Conservation (phyloP, 371 early-diverging fungal species). For the Mortierella sp. region DNA sequence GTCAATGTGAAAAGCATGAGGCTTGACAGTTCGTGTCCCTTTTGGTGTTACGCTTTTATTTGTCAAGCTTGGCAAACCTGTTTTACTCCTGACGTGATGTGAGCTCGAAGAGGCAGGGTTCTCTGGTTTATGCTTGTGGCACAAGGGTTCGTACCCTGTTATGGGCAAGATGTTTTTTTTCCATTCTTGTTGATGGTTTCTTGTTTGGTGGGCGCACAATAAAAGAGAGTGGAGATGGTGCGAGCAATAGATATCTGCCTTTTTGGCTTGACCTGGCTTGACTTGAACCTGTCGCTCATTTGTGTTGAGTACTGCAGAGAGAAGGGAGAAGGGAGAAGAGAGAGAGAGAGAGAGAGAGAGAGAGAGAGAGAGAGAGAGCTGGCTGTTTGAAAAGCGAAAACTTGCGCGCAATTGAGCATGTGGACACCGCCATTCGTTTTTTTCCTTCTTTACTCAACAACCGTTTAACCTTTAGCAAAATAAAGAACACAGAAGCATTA, state of each 20-base stretch:
- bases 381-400: background rate
- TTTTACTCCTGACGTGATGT: background rate
- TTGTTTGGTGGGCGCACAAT: background rate
- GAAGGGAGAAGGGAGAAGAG: too few species aligned
- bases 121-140: background rate
- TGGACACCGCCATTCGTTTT: background rate
- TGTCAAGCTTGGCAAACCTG: background rate
- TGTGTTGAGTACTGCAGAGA: background rate
- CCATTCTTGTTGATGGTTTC: background rate
- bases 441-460: background rate
- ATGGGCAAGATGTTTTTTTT: constrained; percentile 16
- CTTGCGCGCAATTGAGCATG: background rate
- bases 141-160: constrained; percentile 15
- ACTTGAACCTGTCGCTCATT: background rate
- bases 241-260: background rate
- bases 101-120: background rate
- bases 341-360: too few species aligned
- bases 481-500: background rate
- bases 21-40: too few species aligned
- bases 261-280: background rate
- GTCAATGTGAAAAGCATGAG: too few species aligned
- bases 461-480: background rate
- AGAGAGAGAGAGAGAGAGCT: too few species aligned
- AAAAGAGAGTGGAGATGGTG: too few species aligned
- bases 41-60: background rate